phyloP scores from a whole-genome alignment of 2,329 filamentous ascomycete genomes.

The Verticillium nubilum region DNA sequence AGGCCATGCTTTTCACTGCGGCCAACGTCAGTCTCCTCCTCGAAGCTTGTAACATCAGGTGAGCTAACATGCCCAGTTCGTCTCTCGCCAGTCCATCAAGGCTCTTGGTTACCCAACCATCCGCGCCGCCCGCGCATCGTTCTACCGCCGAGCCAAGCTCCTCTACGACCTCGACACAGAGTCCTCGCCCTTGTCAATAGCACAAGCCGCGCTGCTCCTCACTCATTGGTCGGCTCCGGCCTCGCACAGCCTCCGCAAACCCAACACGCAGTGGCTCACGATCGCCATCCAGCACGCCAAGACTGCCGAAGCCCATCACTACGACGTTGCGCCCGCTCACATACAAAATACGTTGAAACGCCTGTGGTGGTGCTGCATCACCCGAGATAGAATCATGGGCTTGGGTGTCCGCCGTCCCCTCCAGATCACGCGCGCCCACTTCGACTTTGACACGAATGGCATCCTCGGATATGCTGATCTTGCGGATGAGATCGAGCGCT shows the following conservation, averaged over 20 bases:
- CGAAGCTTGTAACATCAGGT: background rate
- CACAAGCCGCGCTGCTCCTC: conserved; percentile 36
- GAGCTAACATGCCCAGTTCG: conserved; percentile 22
- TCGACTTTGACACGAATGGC: conserved; percentile 33
- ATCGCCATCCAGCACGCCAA: conserved; percentile 45
- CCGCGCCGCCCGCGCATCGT: conserved; percentile 34
- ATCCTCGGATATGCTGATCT: conserved; percentile 37
- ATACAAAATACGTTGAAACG: conserved; percentile 39
- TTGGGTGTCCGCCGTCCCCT: conserved; percentile 43
- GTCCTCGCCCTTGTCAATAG: conserved; percentile 30
- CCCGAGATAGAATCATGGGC: conserved; percentile 44
- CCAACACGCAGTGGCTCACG: conserved; percentile 43
- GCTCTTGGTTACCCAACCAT: conserved; percentile 35
- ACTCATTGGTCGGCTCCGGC: conserved; percentile 32
- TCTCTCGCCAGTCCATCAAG: conserved; percentile 31
- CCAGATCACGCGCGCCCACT: conserved; percentile 41
- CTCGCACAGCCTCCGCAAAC: conserved; percentile 23
- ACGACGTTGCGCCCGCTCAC: conserved; percentile 27
- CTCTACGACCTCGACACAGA: conserved; percentile 40
- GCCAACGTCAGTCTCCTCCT: conserved; percentile 25
- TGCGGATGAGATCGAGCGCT: conserved; percentile 36
- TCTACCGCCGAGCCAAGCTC: conserved; percentile 34
- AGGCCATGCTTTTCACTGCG: conserved; percentile 38
- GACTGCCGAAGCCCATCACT: conserved; percentile 36
- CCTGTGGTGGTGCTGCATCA: conserved; percentile 50